Percentiles rank a stretch among this genome's conserved stretches.
Evolutionary conservation across 352 stramenopile genomes (phyloP).

Genomic region (Phytophthora crassamura): DNA sequence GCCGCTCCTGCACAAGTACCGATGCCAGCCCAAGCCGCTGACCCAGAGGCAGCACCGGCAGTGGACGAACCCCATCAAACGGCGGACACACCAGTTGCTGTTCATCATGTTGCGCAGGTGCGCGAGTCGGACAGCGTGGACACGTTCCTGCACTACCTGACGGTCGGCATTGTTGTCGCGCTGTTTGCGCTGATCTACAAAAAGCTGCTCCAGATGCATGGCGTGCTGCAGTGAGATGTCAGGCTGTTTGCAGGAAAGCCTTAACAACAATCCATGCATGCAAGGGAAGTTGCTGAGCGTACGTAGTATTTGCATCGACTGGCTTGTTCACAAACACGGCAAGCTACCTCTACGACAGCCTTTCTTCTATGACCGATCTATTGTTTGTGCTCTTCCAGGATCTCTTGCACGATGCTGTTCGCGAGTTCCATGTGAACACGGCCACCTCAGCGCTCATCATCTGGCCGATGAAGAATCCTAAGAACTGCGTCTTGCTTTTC

Average conservation of each 20-base stretch:
- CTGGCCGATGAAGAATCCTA: too few relatives aligned
- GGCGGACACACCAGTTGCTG: conserved; percentile 19
- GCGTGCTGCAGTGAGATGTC: conserved; percentile 57
- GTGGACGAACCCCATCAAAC: conserved; percentile 16
- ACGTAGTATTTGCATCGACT: conserved; percentile 23
- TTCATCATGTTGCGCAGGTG: conserved; percentile 25
- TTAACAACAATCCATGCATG: too few relatives aligned
- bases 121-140: conserved; percentile 58
- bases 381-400: too few relatives aligned
- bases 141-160: conserved; percentile 75
- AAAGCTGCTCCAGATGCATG: conserved; percentile 81
- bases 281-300: neutral
- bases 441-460: too few relatives aligned
- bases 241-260: too few relatives aligned
- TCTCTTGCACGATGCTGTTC: too few relatives aligned
- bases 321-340: conserved; percentile 15
- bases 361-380: too few relatives aligned
- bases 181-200: conserved; percentile 83
- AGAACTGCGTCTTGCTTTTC: too few relatives aligned
- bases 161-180: conserved; percentile 64
- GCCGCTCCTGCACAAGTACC: conserved; percentile 7
- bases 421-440: too few relatives aligned
- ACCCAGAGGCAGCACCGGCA: conserved; percentile 9
- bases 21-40: conserved; percentile 3
- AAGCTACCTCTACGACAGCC: too few relatives aligned